Evolutionary conservation across 1,284 basidiomycete species (phyloP).

Genomic region (Heliocybe sulcata): DNA sequence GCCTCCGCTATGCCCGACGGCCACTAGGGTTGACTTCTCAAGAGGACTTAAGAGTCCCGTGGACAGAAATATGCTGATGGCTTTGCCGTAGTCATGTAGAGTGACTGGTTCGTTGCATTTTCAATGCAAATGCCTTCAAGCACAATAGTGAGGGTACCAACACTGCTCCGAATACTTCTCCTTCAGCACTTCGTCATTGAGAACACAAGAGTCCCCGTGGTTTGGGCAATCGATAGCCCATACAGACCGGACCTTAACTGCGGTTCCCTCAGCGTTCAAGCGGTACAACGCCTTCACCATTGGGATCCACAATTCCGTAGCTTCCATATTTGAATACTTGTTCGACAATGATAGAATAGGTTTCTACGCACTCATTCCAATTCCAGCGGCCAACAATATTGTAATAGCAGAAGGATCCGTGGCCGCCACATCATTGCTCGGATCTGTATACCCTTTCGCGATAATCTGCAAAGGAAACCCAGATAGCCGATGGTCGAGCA

Average conservation of each 20-base stretch:
- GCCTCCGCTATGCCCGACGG: slow-evolving; percentile 14
- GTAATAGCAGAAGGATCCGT: neutral
- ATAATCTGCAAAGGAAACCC: neutral
- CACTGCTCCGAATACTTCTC: neutral
- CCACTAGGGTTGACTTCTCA: slow-evolving; percentile 11
- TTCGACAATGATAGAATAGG: neutral
- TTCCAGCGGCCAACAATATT: neutral
- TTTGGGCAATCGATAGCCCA: slow-evolving; percentile 9
- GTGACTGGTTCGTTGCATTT: neutral
- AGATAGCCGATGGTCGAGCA: neutral
- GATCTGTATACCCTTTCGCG: neutral
- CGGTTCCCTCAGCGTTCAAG: neutral
- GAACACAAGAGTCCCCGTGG: slow-evolving; percentile 5
- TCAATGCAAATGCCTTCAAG: neutral
- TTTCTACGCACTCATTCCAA: neutral
- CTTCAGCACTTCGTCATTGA: slow-evolving; percentile 5
- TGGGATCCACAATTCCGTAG: slow-evolving; percentile 2
- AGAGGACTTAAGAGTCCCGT: slow-evolving; percentile 8
- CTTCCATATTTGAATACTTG: neutral
- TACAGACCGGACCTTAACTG: neutral
- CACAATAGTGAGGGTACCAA: neutral
- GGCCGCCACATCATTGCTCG: neutral
- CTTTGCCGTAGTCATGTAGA: slow-evolving; percentile 9
- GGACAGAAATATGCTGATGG: slow-evolving; percentile 12
- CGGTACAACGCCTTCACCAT: neutral